phyloP scores from a whole-genome alignment of 352 stramenopile species.

The Lagenidium giganteum region DNA sequence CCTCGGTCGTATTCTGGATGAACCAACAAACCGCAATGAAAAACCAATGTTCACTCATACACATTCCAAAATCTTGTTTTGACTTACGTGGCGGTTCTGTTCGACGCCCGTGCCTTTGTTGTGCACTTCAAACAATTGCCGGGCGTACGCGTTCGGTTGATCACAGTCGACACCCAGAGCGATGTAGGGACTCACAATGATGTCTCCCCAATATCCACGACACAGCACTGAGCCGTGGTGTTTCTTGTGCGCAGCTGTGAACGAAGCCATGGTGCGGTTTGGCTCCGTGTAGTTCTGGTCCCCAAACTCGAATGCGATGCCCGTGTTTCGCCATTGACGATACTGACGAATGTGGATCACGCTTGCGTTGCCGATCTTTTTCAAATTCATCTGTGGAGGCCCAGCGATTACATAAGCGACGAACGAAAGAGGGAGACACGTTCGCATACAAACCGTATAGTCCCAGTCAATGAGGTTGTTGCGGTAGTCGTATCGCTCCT shows the following conservation, averaged over 20 bases:
- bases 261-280: constrained; percentile 89
- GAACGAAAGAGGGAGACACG: constrained; percentile 1
- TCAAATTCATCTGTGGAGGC: constrained; percentile 59
- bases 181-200: constrained; percentile 88
- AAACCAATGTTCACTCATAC: background rate
- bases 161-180: constrained; percentile 87
- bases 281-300: constrained; percentile 88
- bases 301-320: constrained; percentile 94
- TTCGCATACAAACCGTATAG: constrained; percentile 65
- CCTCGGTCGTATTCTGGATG: constrained; percentile 87
- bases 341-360: constrained; percentile 94
- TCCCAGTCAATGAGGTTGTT: constrained; percentile 94
- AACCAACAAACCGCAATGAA: too few relatives aligned
- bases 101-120: constrained; percentile 92
- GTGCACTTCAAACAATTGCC: constrained; percentile 90
- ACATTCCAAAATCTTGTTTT: background rate
- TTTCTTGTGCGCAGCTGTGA: constrained; percentile 77
- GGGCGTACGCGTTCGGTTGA: constrained; percentile 54
- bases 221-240: constrained; percentile 74
- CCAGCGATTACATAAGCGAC: too few relatives aligned
- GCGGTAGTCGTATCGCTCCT: constrained; percentile 90
- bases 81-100: constrained; percentile 88
- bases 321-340: constrained; percentile 86
- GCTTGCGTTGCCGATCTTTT: constrained; percentile 81
- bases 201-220: constrained; percentile 89